Evolutionary conservation across 805 yeast species (phyloP), one percentile per base, ranked within the genome.

Genomic region (Ogataea nakhonphanomensis): DNA sequence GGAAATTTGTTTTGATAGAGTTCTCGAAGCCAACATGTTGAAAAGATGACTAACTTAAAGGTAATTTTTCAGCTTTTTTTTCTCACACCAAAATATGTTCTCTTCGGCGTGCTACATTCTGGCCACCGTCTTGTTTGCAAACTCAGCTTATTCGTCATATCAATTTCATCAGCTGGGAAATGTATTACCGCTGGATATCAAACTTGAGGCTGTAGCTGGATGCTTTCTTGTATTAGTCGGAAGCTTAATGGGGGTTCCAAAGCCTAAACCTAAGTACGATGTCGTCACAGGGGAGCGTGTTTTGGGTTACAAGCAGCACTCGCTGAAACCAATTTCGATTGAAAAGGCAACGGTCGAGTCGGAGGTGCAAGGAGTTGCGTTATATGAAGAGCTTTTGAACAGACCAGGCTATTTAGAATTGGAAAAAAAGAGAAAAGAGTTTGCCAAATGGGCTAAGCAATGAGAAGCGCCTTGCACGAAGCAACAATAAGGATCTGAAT

Each of bases 321-420:
- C 54, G 35, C 64, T 80, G 49, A 66, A 66, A 38, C 77, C 77
- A 7, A 71, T 80, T 17, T 59, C 53, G n/a, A 65, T 70, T 64
- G 66, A 61, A 43, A 64, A 73, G 38, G 78, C 82, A 7, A 70
- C 74, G 31, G 59, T 61, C 12, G 69, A 70, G 34, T 59, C 67
- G 21, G 79, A 81, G 45, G 55, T 61, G 24, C 53, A 71, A 21
- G 84, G 81, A 1, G 53, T 65, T 20, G 64, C 64, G 5, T 33
- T 44, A 13, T 78, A 63, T 50, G 75, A 70, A 34, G 56, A 61
- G 9, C 59, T 77, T 30, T 78, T 77, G 37, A 67, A 73, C 21
- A 62, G 82, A 39, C 65, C 75, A 3, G 71, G 66, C 6, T 81
- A 76, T 50, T 61, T 79, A 31, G 78, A 81, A 51, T 60, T 80